Percentiles rank a stretch among this genome's conserved stretches.
phyloP scores from a whole-genome alignment of 2,329 filamentous ascomycete species.

The Coccinonectria pachysandricola region DNA sequence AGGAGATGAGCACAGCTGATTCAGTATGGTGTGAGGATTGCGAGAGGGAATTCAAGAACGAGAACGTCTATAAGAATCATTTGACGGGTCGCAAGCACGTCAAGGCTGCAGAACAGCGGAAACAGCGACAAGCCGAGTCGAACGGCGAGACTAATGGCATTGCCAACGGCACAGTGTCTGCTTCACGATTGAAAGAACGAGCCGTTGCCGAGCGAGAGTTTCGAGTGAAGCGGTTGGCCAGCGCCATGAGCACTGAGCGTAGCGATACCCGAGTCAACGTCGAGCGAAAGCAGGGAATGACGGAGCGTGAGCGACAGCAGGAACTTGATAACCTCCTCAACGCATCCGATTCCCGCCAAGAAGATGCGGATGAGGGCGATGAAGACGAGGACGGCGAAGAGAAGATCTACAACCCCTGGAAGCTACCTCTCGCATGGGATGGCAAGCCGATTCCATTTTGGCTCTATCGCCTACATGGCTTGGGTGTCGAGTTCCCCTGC shows the following conservation, averaged over 20 bases:
- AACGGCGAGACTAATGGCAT: constrained; percentile 19
- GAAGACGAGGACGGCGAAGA: constrained; percentile 73
- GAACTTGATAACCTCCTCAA: constrained; percentile 80
- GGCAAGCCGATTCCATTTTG: constrained; percentile 98
- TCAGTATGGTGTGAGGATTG: constrained; percentile 86
- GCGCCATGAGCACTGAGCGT: constrained; percentile 76
- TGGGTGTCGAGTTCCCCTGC: constrained; percentile 90
- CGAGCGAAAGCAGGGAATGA: constrained; percentile 95
- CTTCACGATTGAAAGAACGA: constrained; percentile 68
- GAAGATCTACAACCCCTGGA: constrained; percentile 92
- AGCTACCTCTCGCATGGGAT: constrained; percentile 92
- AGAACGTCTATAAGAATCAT: constrained; percentile 88
- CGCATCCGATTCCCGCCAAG: constrained; percentile 21
- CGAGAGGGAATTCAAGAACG: constrained; percentile 89
- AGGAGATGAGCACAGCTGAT: constrained; percentile 35
- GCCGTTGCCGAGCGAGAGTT: constrained; percentile 85
- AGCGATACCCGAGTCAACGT: constrained; percentile 88
- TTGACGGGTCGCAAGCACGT: constrained; percentile 87
- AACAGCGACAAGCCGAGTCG: constrained; percentile 33
- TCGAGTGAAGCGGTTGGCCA: constrained; percentile 67
- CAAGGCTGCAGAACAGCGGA: constrained; percentile 62
- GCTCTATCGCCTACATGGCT: constrained; percentile 92
- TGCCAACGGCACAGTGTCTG: constrained; percentile 22
- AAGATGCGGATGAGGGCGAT: constrained; percentile 42
- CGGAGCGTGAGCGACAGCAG: constrained; percentile 86